Evolutionary conservation across 805 yeast species (phyloP), one percentile per base, ranked within the genome.

Genomic region (Saccharomycopsis oosterbeekiorum): DNA sequence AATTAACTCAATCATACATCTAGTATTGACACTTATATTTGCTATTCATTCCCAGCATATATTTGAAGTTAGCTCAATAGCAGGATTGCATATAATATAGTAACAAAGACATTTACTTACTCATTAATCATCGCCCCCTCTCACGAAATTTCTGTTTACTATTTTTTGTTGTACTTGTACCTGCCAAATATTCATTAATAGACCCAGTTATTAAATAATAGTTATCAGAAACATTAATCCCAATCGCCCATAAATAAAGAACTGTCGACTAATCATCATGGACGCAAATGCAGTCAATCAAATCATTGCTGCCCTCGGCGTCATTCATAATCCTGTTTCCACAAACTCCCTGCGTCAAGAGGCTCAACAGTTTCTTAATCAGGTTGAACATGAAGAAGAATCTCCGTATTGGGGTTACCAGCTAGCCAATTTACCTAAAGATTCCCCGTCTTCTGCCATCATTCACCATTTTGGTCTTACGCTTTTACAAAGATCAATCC

Each of bases 341-440:
- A 71, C 81, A 47, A 88, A 89, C 69, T 74, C 73, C 3, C 79
- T 81, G 58, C 76, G 88, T 39, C 76, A 77, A 56, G 78, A 80
- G 61, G 86, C 86, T 8, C 86, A 83, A 68, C 59, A 72, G 70
- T 89, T 89, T 66, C 76, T 94, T 39, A 97, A 91, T 67, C 76
- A 83, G 11, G 82, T 93, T 29, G 92, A 89, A 69, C 74, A 78
- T 54, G 84, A 86, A 64, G 88, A 85, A 10, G 96, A 92, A 70
- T 85, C 96, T 21, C 97, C 99, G 0, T 82, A 76, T 64, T 90
- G 96, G 92, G 97, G 97, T 2, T 93, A 86, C 73, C 90, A 88
- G 70, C 78, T 94, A 62, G 90, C 96, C 0, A 34, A 17, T n/a
- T 56, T 61, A 37, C 64, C 64, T 1, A 62, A 63, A 17, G 76